Conservation (phyloP, 805 yeast genomes). For the Saturnispora saitoi region DNA sequence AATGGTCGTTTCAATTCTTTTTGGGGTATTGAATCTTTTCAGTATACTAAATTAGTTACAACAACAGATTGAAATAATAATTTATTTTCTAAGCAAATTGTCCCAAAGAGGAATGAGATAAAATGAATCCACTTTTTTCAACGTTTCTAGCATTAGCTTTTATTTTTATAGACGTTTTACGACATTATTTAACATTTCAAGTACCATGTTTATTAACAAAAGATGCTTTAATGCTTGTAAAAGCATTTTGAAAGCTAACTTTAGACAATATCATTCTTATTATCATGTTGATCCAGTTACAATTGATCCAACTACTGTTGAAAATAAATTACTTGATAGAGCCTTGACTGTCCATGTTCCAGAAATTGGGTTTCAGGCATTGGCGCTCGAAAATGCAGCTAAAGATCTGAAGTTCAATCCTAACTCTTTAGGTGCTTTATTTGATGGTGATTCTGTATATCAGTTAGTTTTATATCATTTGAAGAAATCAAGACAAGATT, state of each 20-base stretch:
- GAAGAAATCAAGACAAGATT: slow-evolving; percentile 32
- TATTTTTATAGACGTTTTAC: not conserved
- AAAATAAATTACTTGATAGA: slow-evolving; percentile 29
- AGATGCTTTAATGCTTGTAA: not conserved
- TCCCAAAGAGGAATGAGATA: not conserved
- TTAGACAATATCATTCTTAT: slow-evolving; percentile 31
- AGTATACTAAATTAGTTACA: slow-evolving; percentile 24
- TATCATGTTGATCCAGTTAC: slow-evolving; percentile 33
- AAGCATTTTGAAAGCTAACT: not conserved
- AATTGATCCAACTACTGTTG: slow-evolving; percentile 27
- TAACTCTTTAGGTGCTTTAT: slow-evolving; percentile 34
- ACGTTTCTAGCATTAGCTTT: not conserved
- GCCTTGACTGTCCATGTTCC: slow-evolving; percentile 34
- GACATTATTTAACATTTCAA: not conserved
- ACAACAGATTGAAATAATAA: not conserved
- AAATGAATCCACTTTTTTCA: not conserved
- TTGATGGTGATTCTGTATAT: slow-evolving; percentile 26
- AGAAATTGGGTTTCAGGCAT: slow-evolving; percentile 34
- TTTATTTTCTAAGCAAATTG: not conserved
- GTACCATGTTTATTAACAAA: not conserved
- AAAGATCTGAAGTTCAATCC: slow-evolving; percentile 32
- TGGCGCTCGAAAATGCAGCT: slow-evolving; percentile 37
- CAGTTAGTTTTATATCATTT: slow-evolving; percentile 41
- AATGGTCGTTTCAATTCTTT: slow-evolving; percentile 35
- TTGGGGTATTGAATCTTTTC: slow-evolving; percentile 39